Evolutionary conservation across 768 basidiomycete species (phyloP).

Genomic region (Crucibulum laeve): DNA sequence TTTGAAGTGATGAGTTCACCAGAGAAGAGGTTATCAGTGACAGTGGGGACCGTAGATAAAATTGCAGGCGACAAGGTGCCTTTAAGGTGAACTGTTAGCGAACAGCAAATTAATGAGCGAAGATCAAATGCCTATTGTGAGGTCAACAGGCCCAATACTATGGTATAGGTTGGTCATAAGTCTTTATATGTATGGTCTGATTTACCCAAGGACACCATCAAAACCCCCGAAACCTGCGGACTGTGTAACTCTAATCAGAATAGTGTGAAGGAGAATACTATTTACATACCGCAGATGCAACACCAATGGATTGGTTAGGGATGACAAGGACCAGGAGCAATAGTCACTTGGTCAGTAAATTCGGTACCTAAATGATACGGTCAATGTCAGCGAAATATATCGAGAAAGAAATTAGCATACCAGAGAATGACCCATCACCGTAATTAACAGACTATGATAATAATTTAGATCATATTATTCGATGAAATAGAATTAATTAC

Average conservation of each 20-base stretch:
- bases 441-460: constrained; percentile 44
- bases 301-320: constrained; percentile 58
- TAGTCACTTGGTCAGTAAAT: constrained; percentile 49
- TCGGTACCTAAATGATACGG: constrained; percentile 27
- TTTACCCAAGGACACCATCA: constrained; percentile 66
- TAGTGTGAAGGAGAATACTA: background rate
- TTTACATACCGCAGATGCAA: constrained; percentile 33
- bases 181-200: background rate
- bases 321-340: constrained; percentile 48
- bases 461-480: background rate
- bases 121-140: constrained; percentile 39
- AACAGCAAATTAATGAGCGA: background rate
- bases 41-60: constrained; percentile 33
- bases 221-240: constrained; percentile 42
- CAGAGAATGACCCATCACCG: constrained; percentile 59
- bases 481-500: constrained; percentile 24
- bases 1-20: constrained; percentile 28
- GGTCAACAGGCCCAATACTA: constrained; percentile 56
- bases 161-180: constrained; percentile 1
- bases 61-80: constrained; percentile 20
- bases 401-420: constrained; percentile 18
- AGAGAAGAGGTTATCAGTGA: constrained; percentile 40
- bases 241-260: constrained; percentile 6
- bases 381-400: background rate
- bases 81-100: constrained; percentile 1